These are phyloP conservation scores for Citrus reticulata DNA, from an alignment of 345 rosid species.

Conservation along the genomic window DNA sequence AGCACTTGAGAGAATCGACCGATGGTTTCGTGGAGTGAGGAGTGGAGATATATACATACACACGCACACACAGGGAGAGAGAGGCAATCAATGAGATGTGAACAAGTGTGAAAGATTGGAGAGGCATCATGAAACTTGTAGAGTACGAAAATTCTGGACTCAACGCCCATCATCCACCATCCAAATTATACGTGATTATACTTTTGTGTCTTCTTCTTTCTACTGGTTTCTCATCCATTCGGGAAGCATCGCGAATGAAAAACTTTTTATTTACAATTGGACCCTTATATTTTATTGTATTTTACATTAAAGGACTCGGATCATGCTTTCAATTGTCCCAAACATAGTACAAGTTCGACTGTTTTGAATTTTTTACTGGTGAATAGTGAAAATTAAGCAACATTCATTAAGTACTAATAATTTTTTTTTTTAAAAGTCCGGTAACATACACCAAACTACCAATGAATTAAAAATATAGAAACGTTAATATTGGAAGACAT, in stretches of 20 bases:
- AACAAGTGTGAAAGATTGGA: conserved; percentile 17
- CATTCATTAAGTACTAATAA: too few species aligned
- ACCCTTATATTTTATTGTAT: not conserved
- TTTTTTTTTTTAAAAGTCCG: too few species aligned
- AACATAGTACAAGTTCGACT: too few species aligned
- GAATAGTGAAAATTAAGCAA: too few species aligned
- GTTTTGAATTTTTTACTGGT: too few species aligned
- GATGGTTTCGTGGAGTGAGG: not conserved
- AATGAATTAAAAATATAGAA: too few species aligned
- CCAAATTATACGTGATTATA: not conserved
- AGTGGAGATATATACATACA: not conserved
- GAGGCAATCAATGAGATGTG: not conserved
- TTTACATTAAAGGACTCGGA: not conserved
- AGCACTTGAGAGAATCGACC: not conserved
- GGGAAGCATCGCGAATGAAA: conserved; percentile 8
- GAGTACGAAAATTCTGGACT: conserved; percentile 11
- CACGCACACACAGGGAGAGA: not conserved
- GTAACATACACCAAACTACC: too few species aligned
- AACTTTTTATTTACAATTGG: not conserved
- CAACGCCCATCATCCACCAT: not conserved
- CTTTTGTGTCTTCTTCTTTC: not conserved
- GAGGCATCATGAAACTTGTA: conserved; percentile 18
- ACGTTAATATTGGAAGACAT: too few species aligned
- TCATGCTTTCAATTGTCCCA: not conserved
- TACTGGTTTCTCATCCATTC: conserved; percentile 11